These are phyloP conservation scores for Astrothelium subdiscretum DNA, from an alignment of 495 filamentous ascomycete species.

Conservation along the genomic window DNA sequence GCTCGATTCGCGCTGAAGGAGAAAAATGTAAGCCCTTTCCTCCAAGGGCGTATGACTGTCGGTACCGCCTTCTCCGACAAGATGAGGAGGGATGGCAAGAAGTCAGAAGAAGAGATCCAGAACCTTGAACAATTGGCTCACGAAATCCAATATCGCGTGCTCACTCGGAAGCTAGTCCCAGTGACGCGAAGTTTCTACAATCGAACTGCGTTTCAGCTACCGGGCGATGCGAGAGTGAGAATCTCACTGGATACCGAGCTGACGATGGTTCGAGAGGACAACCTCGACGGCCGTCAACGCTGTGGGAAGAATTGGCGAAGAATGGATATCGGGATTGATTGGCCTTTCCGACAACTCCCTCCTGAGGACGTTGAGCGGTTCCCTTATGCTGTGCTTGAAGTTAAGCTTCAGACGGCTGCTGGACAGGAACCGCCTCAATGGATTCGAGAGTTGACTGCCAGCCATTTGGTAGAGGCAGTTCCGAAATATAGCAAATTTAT, in stretches of 20 bases:
- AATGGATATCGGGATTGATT: slow-evolving; percentile 97
- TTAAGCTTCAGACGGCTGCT: slow-evolving; percentile 93
- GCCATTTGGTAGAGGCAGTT: slow-evolving; percentile 92
- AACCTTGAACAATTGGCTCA: slow-evolving; percentile 80
- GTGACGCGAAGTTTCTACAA: slow-evolving; percentile 94
- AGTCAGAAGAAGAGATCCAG: slow-evolving; percentile 75
- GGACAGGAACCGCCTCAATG: slow-evolving; percentile 96
- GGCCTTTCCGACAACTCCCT: slow-evolving; percentile 80
- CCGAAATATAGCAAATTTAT: slow-evolving; percentile 99
- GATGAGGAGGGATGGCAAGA: slow-evolving; percentile 82
- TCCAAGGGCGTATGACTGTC: slow-evolving; percentile 70
- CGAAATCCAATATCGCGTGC: slow-evolving; percentile 85
- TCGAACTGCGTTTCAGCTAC: slow-evolving; percentile 93
- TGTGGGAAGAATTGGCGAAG: slow-evolving; percentile 87
- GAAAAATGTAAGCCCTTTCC: slow-evolving; percentile 87
- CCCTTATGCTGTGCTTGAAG: slow-evolving; percentile 91
- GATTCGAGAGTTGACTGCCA: slow-evolving; percentile 83
- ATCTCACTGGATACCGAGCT: slow-evolving; percentile 96
- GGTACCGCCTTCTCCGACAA: slow-evolving; percentile 76
- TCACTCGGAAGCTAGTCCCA: slow-evolving; percentile 72
- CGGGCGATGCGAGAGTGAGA: slow-evolving; percentile 89
- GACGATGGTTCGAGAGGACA: slow-evolving; percentile 89
- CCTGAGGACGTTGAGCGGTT: slow-evolving; percentile 78
- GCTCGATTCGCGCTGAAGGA: slow-evolving; percentile 91
- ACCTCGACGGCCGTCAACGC: slow-evolving; percentile 66